Evolutionary conservation across 352 stramenopile species (phyloP).

Genomic region (Sclerospora graminicola): DNA sequence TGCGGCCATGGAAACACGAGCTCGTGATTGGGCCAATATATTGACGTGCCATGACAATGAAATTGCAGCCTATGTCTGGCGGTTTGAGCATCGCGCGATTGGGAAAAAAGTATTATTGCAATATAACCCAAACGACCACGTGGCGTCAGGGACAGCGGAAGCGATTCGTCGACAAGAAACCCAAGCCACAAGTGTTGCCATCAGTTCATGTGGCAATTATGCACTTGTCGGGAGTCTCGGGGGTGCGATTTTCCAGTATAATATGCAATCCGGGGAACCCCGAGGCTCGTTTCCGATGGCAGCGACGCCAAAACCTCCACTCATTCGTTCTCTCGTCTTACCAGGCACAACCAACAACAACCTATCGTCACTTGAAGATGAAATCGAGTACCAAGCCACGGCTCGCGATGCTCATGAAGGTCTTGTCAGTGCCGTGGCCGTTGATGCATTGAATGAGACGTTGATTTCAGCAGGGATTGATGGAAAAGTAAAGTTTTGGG

Average conservation of each 20-base stretch:
- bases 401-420: constrained; percentile 48
- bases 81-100: constrained; percentile 87
- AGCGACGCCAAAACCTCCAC: constrained; percentile 47
- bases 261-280: constrained; percentile 90
- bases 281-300: constrained; percentile 86
- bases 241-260: constrained; percentile 92
- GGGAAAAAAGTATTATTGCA: constrained; percentile 87
- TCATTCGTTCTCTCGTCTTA: constrained; percentile 57
- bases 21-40: constrained; percentile 89
- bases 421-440: constrained; percentile 74
- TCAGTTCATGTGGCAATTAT: constrained; percentile 91
- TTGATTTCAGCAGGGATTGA: constrained; percentile 83
- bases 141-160: constrained; percentile 45
- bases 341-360: constrained; percentile 22
- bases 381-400: constrained; percentile 24
- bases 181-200: constrained; percentile 57
- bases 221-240: constrained; percentile 88
- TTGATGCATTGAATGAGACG: constrained; percentile 79
- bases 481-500: constrained; percentile 86
- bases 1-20: constrained; percentile 82
- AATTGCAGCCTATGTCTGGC: constrained; percentile 91
- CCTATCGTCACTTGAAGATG: constrained; percentile 15
- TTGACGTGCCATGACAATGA: constrained; percentile 93
- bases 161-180: constrained; percentile 56
- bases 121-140: constrained; percentile 69